phyloP scores from a whole-genome alignment of 1,284 basidiomycete species.

The Calocybe gambosa region DNA sequence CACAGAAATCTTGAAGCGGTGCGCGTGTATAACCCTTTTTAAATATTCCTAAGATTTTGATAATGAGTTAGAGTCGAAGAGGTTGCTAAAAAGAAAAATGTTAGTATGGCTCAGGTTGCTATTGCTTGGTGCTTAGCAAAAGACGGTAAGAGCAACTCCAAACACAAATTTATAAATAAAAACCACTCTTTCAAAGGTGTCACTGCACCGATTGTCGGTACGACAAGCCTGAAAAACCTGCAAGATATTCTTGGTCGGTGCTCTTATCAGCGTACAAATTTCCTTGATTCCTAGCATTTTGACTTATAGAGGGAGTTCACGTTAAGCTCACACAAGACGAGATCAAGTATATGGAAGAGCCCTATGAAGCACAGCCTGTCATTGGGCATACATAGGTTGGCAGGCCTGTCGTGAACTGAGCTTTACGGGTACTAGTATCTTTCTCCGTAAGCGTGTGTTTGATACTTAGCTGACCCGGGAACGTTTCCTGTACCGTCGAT shows the following conservation, averaged over 20 bases:
- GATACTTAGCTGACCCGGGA: conserved; percentile 11
- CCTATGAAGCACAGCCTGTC: conserved; percentile 35
- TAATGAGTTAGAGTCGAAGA: conserved; percentile 38
- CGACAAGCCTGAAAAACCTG: conserved; percentile 48
- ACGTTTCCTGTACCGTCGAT: no score
- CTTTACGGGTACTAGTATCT: no score
- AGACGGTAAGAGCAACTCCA: conserved; percentile 21
- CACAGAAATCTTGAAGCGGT: conserved; percentile 14
- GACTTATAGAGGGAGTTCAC: conserved; percentile 29
- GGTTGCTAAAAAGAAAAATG: conserved; percentile 43
- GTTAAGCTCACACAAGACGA: conserved; percentile 48
- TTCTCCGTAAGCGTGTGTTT: neutral
- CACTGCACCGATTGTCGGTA: conserved; percentile 52
- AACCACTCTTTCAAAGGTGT: conserved; percentile 26
- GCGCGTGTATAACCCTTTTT: neutral
- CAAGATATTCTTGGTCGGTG: conserved; percentile 41
- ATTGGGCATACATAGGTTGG: conserved; percentile 25
- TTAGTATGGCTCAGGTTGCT: conserved; percentile 55
- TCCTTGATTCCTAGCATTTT: conserved; percentile 31
- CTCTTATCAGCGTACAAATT: neutral
- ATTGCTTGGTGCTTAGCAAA: conserved; percentile 50
- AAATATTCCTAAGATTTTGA: neutral
- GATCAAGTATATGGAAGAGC: conserved; percentile 40
- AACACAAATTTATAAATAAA: neutral
- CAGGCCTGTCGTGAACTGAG: no score